These are phyloP conservation scores for Umbilicaria muhlenbergii DNA, from an alignment of 495 filamentous ascomycete species.

Conservation along the genomic window DNA sequence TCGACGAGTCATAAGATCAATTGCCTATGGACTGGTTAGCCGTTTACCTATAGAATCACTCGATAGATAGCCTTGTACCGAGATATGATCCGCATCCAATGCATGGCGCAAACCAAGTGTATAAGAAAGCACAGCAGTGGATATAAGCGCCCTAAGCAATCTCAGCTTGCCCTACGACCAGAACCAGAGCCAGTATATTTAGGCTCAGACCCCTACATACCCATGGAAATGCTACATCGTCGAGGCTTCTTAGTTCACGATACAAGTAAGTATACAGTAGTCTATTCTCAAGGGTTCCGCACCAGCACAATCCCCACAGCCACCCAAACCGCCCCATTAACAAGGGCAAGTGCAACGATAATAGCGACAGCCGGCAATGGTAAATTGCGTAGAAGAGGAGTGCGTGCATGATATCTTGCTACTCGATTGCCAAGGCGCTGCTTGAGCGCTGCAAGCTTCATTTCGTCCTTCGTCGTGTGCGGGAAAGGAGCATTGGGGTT, in stretches of 20 bases:
- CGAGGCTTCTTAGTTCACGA: slow-evolving; percentile 1
- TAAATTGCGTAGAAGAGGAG: slow-evolving; percentile 38
- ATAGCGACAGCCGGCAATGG: slow-evolving; percentile 51
- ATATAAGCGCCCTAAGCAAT: slow-evolving; percentile 40
- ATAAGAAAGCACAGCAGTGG: slow-evolving; percentile 70
- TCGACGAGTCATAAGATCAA: slow-evolving; percentile 87
- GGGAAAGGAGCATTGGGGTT: no score
- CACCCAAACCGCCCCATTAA: slow-evolving; percentile 62
- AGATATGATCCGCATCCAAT: slow-evolving; percentile 92
- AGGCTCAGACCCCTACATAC: slow-evolving; percentile 9
- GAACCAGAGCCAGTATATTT: neutral
- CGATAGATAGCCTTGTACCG: slow-evolving; percentile 22
- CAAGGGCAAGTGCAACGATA: slow-evolving; percentile 43
- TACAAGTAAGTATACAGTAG: neutral
- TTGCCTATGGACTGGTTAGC: slow-evolving; percentile 37
- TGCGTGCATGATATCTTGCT: slow-evolving; percentile 22
- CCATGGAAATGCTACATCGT: slow-evolving; percentile 17
- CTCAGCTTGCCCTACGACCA: neutral
- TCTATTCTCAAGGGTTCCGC: slow-evolving; percentile 6
- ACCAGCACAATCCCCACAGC: slow-evolving; percentile 54
- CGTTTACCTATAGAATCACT: neutral
- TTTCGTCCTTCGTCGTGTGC: no score
- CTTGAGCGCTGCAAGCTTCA: no score
- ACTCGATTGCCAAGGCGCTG: no score
- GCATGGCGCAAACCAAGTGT: slow-evolving; percentile 87